A percentile compares a stretch with the other conserved stretches of the same genome.
phyloP scores from a whole-genome alignment of 495 filamentous ascomycete genomes.

The Penicillium longicatenatum region DNA sequence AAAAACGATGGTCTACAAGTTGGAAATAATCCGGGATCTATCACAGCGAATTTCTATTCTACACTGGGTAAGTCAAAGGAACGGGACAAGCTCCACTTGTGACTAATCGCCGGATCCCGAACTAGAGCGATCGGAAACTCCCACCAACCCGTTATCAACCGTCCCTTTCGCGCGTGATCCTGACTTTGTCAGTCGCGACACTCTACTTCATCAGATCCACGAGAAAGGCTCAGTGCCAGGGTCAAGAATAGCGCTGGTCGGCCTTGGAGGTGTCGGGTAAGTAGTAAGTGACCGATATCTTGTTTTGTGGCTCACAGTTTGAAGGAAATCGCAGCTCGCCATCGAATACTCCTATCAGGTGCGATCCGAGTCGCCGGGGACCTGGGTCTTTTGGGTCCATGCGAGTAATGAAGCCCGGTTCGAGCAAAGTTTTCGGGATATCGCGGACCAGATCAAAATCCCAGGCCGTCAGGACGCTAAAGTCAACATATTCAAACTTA shows the following conservation, averaged over 20 bases:
- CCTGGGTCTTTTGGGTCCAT: too few species aligned
- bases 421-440: slow-evolving; percentile 38
- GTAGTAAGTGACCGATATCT: too few species aligned
- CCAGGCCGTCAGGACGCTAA: slow-evolving; percentile 34
- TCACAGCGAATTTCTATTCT: background rate
- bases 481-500: slow-evolving; percentile 42
- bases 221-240: too few species aligned
- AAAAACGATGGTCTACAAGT: too few species aligned
- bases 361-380: too few species aligned
- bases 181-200: too few species aligned
- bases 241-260: too few species aligned
- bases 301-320: background rate
- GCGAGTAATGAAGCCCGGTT: too few species aligned
- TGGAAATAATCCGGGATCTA: too few species aligned
- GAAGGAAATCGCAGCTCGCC: slow-evolving; percentile 41
- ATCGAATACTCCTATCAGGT: slow-evolving; percentile 46
- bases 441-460: slow-evolving; percentile 40
- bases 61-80: background rate
- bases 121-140: slow-evolving; percentile 18
- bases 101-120: background rate
- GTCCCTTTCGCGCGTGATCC: too few species aligned
- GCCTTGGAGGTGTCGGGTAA: too few species aligned
- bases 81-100: background rate
- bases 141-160: slow-evolving; percentile 16
- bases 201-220: too few species aligned